Base-by-base conservation (phyloP, 371 early-diverging fungal species). In the Dentiscutata heterogama region DNA sequence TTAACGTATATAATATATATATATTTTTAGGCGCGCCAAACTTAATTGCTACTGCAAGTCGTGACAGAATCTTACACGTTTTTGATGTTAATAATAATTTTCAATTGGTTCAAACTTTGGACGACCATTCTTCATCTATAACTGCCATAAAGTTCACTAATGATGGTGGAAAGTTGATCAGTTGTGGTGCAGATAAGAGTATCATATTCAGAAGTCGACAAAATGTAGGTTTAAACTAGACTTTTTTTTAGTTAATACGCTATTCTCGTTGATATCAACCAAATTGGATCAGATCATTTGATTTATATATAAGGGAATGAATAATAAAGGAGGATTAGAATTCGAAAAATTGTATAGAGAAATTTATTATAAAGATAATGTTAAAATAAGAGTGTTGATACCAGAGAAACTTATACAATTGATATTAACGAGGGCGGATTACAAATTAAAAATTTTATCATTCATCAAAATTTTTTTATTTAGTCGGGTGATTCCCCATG, bases 121-220 rank as follows among this genome's bases (percentile, higher is more conserved):
- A 95, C 75, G 97, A 96, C 75, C 97, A 96, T 82, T 94, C 97
- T 14, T 94, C 96, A 0, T 94, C 96, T 4, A 93, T 96, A 13
- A 95, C 95, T 6, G 89, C 92, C 27, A 92, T 96, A 61, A 86
- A 88, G 39, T 96, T 96, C 81, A 86, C 92, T 4, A 87, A 90
- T 29, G 86, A 89, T 64, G 95, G 95, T 7, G 84, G 87, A 13
- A 86, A 87, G 25, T 85, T 96, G 46, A 88, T 96, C 65, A 96
- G 95, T 83, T 94, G 94, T 83, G 94, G 94, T 6, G 95, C 96
- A 4, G 97, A 96, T 82, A 96, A 96, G 87, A 94, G 95, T 29
- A 87, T 96, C 31, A 91, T 94, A 5, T 96, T 96, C 83, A 90
- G 95, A 42, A 82, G 87, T 25, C 83, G 87, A 11, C 85, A 87